A percentile compares a stretch with the other conserved stretches of the same genome.
Conservation (phyloP, 2,329 filamentous ascomycete species). For the Sporothrix phasma region DNA sequence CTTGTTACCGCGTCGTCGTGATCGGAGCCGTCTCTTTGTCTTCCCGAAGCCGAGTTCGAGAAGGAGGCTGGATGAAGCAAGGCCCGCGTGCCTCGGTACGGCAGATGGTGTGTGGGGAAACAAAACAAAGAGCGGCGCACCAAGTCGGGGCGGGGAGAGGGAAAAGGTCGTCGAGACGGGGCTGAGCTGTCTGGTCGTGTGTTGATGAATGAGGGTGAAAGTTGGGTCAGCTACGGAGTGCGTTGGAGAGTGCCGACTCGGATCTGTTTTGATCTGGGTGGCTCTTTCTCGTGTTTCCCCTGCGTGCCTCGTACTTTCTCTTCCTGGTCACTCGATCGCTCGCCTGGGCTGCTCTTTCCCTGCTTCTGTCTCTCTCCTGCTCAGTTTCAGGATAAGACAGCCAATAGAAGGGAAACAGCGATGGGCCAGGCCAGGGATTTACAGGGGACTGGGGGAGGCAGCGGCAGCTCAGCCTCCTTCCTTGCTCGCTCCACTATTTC, state of each 20-base stretch:
- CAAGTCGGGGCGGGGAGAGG: neutral
- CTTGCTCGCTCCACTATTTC: conserved; percentile 9
- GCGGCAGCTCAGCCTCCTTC: conserved; percentile 8
- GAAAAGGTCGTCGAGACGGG: neutral
- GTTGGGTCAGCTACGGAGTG: neutral
- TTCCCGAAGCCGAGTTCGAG: neutral
- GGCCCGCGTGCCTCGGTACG: neutral
- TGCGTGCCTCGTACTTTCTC: neutral
- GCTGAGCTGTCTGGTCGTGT: neutral
- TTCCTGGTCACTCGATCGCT: conserved; percentile 5
- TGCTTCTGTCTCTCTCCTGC: conserved; percentile 7
- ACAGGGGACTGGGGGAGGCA: neutral
- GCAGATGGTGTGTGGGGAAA: neutral
- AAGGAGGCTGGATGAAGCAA: neutral
- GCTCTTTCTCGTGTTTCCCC: neutral
- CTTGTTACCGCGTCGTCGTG: neutral
- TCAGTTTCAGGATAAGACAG: conserved; percentile 18
- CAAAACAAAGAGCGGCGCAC: conserved; percentile 6
- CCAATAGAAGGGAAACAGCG: conserved; percentile 13
- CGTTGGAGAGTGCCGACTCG: neutral
- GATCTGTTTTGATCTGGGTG: neutral
- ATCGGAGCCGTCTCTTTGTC: neutral
- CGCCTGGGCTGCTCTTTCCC: conserved; percentile 5
- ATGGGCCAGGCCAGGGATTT: conserved; percentile 12
- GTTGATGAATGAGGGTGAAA: neutral